Evolutionary conservation across 225 moss, liverwort and hornwort genomes (phyloP), one percentile per base, ranked within the genome.

Genomic region (Polytrichum commune): DNA sequence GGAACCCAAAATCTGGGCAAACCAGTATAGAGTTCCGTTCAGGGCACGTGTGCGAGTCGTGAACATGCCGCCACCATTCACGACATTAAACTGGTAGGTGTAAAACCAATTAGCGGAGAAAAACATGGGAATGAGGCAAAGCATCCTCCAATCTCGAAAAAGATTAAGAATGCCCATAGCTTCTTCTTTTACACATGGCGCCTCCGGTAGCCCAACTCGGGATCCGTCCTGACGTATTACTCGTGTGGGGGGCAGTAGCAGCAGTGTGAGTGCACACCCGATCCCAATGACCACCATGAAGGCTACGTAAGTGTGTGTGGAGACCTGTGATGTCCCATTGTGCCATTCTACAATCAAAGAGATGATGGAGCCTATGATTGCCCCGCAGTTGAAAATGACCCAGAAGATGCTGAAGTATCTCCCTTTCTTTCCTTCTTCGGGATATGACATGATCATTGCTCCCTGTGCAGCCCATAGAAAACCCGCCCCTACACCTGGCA

Each of bases 361-460:
- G 29, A 93, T 75, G 25, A 92, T n/a, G 6, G 96, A 96, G 19
- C 96, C 96, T 25, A 93, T 62, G 66, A 85, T 84, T 2, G 90
- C 96, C 19, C 96, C 96, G 73, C 86, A 60, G 67, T 91, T 96
- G 79, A 92, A 97, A 66, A 97, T 91, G 75, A 88, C 78, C 92
- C 93, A 93, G 77, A 90, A 97, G 16, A 97, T 64, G 27, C 90
- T 88, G 66, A 97, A 90, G 82, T 84, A 89, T 5, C 81, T 77
- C 19, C 96, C 93, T 66, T 90, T 96, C 55, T 82, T 68, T 16
- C 74, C 63, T 81, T 97, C 96, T 66, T 83, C 88, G 0, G 93
- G 93, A 54, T 97, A 97, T 7, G 96, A 97, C 69, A 93, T 86
- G 88, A 97, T 78, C 65, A 97, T 97, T 24, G 93, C 93, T 26